Evolutionary conservation across 1,284 basidiomycete species (phyloP), one percentile per base, ranked within the genome.

Genomic region (Ganoderma boninense): DNA sequence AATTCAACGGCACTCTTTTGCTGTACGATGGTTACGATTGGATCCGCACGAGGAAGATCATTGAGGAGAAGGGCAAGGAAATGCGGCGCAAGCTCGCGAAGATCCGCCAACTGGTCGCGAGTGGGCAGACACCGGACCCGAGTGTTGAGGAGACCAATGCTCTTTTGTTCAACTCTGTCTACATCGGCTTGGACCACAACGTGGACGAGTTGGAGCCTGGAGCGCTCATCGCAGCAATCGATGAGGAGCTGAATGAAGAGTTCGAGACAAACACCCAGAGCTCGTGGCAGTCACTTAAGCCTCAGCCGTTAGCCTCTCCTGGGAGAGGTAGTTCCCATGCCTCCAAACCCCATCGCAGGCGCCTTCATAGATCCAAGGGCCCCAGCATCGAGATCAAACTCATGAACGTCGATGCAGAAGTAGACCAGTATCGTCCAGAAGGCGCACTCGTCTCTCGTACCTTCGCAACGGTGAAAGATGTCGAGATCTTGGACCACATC

Each of bases 21-120:
- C 85, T 99, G 7, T 93, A 97, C 77, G 95, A 97, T 69, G 97
- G 97, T 0, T 99, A 97, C 77, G 98, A 99, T 79, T 99, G 97
- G 97, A 81, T 81, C 0, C 86, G 88, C 52, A 99, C 97, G 2
- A 91, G 97, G 62, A 92, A 89, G 79, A 89, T 89, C 6, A 95
- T 99, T 65, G 95, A 98, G 79, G 91, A 95, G 63, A 94, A 97
- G 79, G 89, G 95, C 69, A 96, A 93, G 78, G 91, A 93, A 43
- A 95, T 99, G 83, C 90, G 96, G 62, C 90, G 91, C 66, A 91
- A 91, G 32, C 87, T 99, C 56, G 92, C 95, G 62, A 96, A 95
- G 81, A 98, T 99, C 77, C 88, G 94, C 65, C 97, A 99, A 81
- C 86, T 99, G 2, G 90, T 99, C n/a, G 95, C 97, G 0, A 92